Conservation (phyloP, 164 flowering plant species). For the Taxillus chinensis region DNA sequence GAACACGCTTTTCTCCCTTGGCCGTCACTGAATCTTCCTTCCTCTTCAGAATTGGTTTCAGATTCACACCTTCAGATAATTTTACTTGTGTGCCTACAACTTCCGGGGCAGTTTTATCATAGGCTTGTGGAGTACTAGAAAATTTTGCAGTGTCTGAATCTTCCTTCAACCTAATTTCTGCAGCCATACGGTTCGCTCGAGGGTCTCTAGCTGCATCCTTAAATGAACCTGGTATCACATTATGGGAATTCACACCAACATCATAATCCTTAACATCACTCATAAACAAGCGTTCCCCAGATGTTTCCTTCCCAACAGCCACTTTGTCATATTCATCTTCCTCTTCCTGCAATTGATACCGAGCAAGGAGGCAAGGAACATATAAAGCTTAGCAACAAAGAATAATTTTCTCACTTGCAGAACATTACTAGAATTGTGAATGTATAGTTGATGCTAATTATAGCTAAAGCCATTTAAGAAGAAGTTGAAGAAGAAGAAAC, state of each 20-base stretch:
- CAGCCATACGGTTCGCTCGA: constrained; percentile 75
- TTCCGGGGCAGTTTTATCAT: constrained; percentile 12
- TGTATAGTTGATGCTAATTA: neutral
- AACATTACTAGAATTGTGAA: neutral
- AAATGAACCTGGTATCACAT: constrained; percentile 39
- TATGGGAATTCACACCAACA: constrained; percentile 17
- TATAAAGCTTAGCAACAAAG: neutral
- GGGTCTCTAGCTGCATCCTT: constrained; percentile 44
- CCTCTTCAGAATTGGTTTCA: constrained; percentile 71
- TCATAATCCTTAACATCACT: constrained; percentile 38
- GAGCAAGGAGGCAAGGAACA: neutral
- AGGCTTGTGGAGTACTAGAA: constrained; percentile 21
- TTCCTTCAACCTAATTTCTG: constrained; percentile 56
- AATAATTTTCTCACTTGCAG: neutral
- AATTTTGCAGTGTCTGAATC: constrained; percentile 42
- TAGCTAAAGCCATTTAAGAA: neutral
- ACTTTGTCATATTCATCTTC: constrained; percentile 84
- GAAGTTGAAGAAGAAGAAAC: too few species aligned
- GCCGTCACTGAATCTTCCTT: constrained; percentile 31
- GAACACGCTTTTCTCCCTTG: constrained; percentile 62
- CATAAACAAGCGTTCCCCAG: constrained; percentile 57
- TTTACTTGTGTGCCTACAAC: constrained; percentile 7
- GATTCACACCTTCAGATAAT: constrained; percentile 18
- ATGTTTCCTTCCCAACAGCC: constrained; percentile 61
- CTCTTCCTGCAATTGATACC: constrained; percentile 57